Percentiles rank a stretch among this genome's conserved stretches.
These are phyloP conservation scores for Mycena rosella DNA, from an alignment of 768 basidiomycete species.

Conservation along the genomic window DNA sequence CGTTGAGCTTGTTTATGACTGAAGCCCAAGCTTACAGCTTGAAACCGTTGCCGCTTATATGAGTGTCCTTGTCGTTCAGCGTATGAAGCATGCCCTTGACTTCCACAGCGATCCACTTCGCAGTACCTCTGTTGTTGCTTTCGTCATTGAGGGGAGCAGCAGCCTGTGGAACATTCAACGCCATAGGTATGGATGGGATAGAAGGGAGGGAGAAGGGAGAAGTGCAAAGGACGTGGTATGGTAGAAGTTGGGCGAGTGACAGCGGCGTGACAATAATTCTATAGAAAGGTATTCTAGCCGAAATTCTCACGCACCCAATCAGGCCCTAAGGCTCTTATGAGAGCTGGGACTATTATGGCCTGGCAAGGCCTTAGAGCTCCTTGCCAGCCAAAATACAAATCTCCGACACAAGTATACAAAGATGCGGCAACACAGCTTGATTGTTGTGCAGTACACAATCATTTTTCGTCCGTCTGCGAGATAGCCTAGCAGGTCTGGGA, in stretches of 20 bases:
- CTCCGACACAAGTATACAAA: no score
- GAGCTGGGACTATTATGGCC: no score
- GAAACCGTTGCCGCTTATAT: slow-evolving; percentile 15
- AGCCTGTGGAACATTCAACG: neutral
- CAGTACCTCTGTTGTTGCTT: no score
- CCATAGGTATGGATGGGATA: no score
- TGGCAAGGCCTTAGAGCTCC: no score
- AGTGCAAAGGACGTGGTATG: neutral
- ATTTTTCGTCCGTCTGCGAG: neutral
- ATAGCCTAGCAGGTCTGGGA: slow-evolving; percentile 14
- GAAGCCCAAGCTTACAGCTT: neutral
- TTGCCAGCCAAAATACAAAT: no score
- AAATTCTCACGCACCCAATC: slow-evolving; percentile 2
- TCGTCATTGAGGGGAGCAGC: neutral
- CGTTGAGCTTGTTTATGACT: neutral
- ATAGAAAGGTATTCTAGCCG: no score
- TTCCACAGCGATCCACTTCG: neutral
- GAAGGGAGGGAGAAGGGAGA: neutral
- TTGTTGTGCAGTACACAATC: slow-evolving; percentile 9
- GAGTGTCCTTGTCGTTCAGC: neutral
- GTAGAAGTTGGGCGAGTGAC: neutral
- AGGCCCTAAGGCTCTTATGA: no score
- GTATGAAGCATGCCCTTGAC: neutral
- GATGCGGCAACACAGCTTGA: slow-evolving; percentile 29
- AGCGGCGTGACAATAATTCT: no score